A percentile compares a stretch with the other conserved stretches of the same genome.
These are phyloP conservation scores for Dacryopinax spathularia DNA, from an alignment of 768 basidiomycete genomes.

Conservation along the genomic window DNA sequence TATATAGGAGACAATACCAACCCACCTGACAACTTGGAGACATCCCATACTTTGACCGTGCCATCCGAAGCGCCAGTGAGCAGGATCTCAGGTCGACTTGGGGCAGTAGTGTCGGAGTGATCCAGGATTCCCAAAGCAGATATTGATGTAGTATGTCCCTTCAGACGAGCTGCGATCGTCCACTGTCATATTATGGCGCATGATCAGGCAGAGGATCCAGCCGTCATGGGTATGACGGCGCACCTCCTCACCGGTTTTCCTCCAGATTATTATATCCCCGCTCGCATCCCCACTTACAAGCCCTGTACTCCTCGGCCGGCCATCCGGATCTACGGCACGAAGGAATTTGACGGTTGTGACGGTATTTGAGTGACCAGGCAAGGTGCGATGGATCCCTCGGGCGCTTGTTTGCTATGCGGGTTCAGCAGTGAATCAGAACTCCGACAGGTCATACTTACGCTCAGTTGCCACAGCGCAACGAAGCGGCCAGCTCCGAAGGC, in stretches of 20 bases:
- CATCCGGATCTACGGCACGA: constrained; percentile 19
- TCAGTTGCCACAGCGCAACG: constrained; percentile 45
- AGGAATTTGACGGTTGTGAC: constrained; percentile 70
- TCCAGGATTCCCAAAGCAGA: constrained; percentile 46
- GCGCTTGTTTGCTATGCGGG: constrained; percentile 33
- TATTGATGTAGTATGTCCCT: constrained; percentile 57
- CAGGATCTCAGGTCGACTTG: constrained; percentile 26
- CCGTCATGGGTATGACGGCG: background rate
- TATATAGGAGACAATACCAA: constrained; percentile 21
- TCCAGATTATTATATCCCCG: background rate
- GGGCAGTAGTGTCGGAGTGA: no score
- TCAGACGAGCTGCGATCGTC: constrained; percentile 29
- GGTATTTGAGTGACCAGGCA: constrained; percentile 57
- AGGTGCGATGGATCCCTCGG: constrained; percentile 47
- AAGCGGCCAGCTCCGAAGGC: constrained; percentile 44
- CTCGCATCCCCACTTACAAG: constrained; percentile 12
- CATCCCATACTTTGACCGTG: constrained; percentile 57
- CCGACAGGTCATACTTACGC: constrained; percentile 25
- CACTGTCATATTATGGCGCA: no score
- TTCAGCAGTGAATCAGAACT: constrained; percentile 4
- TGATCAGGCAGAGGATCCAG: constrained; percentile 9
- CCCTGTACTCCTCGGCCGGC: constrained; percentile 12
- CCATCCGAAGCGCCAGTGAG: constrained; percentile 78
- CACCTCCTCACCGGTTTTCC: background rate
- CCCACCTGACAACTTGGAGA: constrained; percentile 22